phyloP scores from a whole-genome alignment of 2,329 filamentous ascomycete genomes.

The Furcasterigmium furcatum region DNA sequence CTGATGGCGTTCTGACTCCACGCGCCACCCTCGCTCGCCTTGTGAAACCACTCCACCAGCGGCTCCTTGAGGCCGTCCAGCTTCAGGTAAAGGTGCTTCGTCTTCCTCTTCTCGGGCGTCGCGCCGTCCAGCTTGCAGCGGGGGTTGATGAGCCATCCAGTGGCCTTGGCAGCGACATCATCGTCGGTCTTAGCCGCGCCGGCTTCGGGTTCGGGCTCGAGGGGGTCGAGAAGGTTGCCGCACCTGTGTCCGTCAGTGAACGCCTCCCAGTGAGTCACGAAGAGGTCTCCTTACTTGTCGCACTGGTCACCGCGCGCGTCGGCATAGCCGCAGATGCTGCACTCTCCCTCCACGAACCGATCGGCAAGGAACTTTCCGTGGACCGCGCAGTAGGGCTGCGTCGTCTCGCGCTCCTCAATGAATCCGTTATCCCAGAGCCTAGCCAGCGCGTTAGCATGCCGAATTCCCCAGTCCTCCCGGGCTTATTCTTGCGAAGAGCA shows the following conservation, averaged over 20 bases:
- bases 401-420: slow-evolving; percentile 81
- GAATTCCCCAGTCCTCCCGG: background rate
- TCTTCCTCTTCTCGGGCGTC: slow-evolving; percentile 74
- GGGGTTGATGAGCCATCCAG: slow-evolving; percentile 68
- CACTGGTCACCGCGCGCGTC: slow-evolving; percentile 74
- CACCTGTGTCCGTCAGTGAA: slow-evolving; percentile 43
- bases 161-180: slow-evolving; percentile 26
- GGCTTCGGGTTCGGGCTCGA: slow-evolving; percentile 49
- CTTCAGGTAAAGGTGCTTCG: slow-evolving; percentile 87
- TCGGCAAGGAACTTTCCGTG: slow-evolving; percentile 79
- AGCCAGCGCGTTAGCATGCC: slow-evolving; percentile 20
- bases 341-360: slow-evolving; percentile 79
- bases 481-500: background rate
- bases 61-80: slow-evolving; percentile 78
- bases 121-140: slow-evolving; percentile 89
- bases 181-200: slow-evolving; percentile 17
- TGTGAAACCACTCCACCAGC: slow-evolving; percentile 74
- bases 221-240: slow-evolving; percentile 67
- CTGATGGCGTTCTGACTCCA: slow-evolving; percentile 74
- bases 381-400: slow-evolving; percentile 76
- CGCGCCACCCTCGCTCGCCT: slow-evolving; percentile 68
- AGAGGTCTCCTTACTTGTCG: slow-evolving; percentile 30
- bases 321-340: slow-evolving; percentile 68
- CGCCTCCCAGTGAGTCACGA: background rate
- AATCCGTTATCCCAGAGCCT: slow-evolving; percentile 87